Conservation (phyloP, 352 stramenopile genomes). For the Phytopythium mirpurense region DNA sequence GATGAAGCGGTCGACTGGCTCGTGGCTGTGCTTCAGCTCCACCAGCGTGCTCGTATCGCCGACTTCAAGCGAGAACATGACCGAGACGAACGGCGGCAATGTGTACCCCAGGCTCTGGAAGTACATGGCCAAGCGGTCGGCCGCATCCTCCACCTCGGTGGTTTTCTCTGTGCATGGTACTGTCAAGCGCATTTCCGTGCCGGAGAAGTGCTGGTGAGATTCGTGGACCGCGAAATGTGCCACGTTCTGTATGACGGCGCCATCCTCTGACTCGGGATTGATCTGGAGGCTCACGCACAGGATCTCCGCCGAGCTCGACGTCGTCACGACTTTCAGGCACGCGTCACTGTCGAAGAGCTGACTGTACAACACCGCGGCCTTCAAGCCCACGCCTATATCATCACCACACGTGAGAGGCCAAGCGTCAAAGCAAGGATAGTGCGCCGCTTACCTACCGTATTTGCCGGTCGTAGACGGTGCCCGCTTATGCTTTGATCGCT, state of each 20-base stretch:
- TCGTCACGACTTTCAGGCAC: conserved; percentile 61
- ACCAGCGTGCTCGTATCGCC: conserved; percentile 26
- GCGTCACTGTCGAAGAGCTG: conserved; percentile 34
- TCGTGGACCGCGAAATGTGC: conserved; percentile 56
- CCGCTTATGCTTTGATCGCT: conserved; percentile 5
- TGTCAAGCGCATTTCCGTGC: conserved; percentile 69
- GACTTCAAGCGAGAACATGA: conserved; percentile 60
- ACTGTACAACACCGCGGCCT: conserved; percentile 71
- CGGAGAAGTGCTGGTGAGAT: conserved; percentile 60
- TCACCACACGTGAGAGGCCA: background rate
- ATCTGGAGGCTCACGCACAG: conserved; percentile 69
- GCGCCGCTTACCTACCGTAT: conserved; percentile 32
- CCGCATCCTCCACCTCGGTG: conserved; percentile 36
- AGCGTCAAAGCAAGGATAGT: background rate
- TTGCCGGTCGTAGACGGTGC: conserved; percentile 37
- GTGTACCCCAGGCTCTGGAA: conserved; percentile 70
- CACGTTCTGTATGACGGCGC: conserved; percentile 53
- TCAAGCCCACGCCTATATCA: conserved; percentile 58
- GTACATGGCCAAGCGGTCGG: conserved; percentile 50
- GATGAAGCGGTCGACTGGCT: conserved; percentile 59
- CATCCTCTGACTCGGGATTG: conserved; percentile 48
- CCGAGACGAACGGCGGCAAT: conserved; percentile 35
- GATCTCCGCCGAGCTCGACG: conserved; percentile 50
- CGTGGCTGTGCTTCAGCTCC: conserved; percentile 24
- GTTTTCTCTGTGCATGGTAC: conserved; percentile 35